These are phyloP conservation scores for Tylopilus sp. DNA, from an alignment of 1,284 basidiomycete species.

Conservation along the genomic window DNA sequence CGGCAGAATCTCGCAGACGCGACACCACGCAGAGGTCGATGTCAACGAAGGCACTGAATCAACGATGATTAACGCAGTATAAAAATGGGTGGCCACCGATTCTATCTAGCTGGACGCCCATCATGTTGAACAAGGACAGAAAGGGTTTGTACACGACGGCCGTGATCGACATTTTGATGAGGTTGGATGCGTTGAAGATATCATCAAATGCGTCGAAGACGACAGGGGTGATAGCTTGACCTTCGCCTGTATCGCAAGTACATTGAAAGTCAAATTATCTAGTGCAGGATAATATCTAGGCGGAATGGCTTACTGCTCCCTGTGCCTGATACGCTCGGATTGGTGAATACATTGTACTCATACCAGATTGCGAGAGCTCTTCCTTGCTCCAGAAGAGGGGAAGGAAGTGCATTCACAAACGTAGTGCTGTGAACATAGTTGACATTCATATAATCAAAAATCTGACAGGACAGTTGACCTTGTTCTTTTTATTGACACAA, in stretches of 20 bases:
- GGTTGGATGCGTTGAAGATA: conserved; percentile 69
- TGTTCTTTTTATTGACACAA: not conserved
- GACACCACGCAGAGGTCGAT: too few relatives aligned
- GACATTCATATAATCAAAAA: conserved; percentile 84
- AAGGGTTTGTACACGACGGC: conserved; percentile 87
- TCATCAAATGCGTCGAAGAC: conserved; percentile 69
- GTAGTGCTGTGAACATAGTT: conserved; percentile 75
- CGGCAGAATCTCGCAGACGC: too few relatives aligned
- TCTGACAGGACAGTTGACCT: conserved; percentile 46
- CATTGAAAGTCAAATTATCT: not conserved
- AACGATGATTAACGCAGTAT: conserved; percentile 19
- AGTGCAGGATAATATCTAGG: not conserved
- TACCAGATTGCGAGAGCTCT: conserved; percentile 80
- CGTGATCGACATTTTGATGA: conserved; percentile 73
- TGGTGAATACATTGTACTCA: conserved; percentile 79
- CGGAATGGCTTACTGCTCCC: conserved; percentile 71
- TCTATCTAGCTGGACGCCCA: conserved; percentile 67
- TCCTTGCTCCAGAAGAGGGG: conserved; percentile 67
- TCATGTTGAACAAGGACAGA: conserved; percentile 86
- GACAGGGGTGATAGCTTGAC: conserved; percentile 72
- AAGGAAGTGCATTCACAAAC: conserved; percentile 64
- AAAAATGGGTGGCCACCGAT: conserved; percentile 63
- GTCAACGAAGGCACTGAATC: conserved; percentile 25
- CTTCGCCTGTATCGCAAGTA: conserved; percentile 64
- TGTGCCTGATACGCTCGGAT: conserved; percentile 64